These are phyloP conservation scores for Dioscorea cayenensis DNA, from an alignment of 116 monocot species.

Conservation along the genomic window DNA sequence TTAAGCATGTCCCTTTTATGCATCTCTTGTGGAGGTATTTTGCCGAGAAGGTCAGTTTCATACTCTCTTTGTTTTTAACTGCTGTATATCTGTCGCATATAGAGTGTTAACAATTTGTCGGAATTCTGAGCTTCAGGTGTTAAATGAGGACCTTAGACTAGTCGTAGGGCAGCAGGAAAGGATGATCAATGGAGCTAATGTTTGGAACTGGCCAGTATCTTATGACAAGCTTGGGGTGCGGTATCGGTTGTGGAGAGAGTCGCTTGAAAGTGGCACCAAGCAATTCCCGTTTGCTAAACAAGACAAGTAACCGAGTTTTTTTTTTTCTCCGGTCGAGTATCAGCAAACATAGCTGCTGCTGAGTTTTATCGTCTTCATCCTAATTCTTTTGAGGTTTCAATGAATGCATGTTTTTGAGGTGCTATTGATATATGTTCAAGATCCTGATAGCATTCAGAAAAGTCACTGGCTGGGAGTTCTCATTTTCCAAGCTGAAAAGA, in stretches of 20 bases:
- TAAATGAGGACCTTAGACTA: conserved; percentile 88
- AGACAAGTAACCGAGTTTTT: conserved; percentile 1
- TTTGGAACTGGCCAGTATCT: conserved; percentile 86
- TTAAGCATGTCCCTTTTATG: conserved; percentile 81
- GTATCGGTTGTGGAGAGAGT: conserved; percentile 80
- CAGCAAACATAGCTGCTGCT: not conserved
- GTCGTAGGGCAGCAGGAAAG: conserved; percentile 87
- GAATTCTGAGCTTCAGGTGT: conserved; percentile 39
- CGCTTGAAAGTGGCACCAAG: conserved; percentile 52
- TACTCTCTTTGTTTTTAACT: not conserved
- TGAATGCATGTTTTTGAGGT: not conserved
- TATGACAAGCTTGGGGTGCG: conserved; percentile 91
- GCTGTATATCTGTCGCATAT: too few species aligned
- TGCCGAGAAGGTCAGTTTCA: conserved; percentile 50
- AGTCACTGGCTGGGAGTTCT: not conserved
- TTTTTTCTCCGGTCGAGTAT: too few species aligned
- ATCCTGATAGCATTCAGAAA: too few species aligned
- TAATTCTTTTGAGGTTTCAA: not conserved
- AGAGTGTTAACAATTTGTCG: not conserved
- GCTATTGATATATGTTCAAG: too few species aligned
- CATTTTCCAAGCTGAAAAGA: not conserved
- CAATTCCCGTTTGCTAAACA: conserved; percentile 48
- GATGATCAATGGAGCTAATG: conserved; percentile 86
- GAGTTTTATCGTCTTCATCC: not conserved
- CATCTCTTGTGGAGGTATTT: conserved; percentile 84